phyloP scores from a whole-genome alignment of 2,329 filamentous ascomycete genomes.

The Penicillium sp. region DNA sequence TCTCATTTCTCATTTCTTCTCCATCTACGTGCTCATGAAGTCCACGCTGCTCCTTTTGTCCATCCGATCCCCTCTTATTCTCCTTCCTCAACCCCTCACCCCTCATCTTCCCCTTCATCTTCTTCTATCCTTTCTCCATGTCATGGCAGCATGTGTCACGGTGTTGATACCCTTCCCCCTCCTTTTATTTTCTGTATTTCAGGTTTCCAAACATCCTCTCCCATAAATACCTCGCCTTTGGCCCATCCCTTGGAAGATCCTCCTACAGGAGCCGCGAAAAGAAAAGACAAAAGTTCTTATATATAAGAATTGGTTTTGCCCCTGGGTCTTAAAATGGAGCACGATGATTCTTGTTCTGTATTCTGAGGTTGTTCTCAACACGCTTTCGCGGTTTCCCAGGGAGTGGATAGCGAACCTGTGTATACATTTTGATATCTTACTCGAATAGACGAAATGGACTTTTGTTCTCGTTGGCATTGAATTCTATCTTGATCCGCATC shows the following conservation, averaged over 20 bases:
- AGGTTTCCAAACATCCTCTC: constrained; percentile 10
- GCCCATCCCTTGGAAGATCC: background rate
- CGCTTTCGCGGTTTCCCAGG: constrained; percentile 19
- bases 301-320: constrained; percentile 1
- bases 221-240: constrained; percentile 10
- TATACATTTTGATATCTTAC: constrained; percentile 33
- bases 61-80: constrained; percentile 14
- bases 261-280: background rate
- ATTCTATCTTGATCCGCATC: background rate
- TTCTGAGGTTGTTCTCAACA: constrained; percentile 13
- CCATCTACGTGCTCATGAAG: constrained; percentile 39
- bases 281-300: constrained; percentile 3
- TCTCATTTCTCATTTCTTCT: background rate
- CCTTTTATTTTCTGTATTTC: constrained; percentile 34
- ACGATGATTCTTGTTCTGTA: constrained; percentile 8
- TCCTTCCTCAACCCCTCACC: constrained; percentile 8
- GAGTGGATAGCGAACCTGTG: constrained; percentile 26
- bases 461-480: constrained; percentile 31
- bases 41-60: constrained; percentile 32
- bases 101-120: constrained; percentile 9
- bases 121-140: constrained; percentile 17
- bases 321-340: background rate
- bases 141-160: constrained; percentile 43
- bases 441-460: constrained; percentile 38
- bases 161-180: constrained; percentile 48